Conservation (phyloP, 2,329 filamentous ascomycete species). For the Dothistroma septosporum region DNA sequence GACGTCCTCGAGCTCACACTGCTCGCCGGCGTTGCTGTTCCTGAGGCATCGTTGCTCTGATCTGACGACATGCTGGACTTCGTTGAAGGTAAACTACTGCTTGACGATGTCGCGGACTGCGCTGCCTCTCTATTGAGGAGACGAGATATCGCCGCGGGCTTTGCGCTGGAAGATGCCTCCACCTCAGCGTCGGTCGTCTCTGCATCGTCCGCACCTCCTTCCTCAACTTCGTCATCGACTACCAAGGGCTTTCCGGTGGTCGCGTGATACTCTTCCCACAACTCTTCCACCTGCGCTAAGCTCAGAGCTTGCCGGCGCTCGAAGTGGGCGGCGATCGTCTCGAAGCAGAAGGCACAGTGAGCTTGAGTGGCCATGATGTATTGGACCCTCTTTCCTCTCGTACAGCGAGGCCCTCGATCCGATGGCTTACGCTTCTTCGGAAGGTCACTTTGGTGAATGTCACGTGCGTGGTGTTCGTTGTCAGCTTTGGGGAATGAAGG, state of each 20-base stretch:
- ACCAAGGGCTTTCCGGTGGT: constrained; percentile 32
- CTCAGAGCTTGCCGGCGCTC: constrained; percentile 63
- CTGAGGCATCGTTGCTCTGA: constrained; percentile 17
- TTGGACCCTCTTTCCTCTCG: neutral
- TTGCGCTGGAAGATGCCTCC: constrained; percentile 15
- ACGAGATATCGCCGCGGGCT: constrained; percentile 44
- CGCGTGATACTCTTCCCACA: constrained; percentile 57
- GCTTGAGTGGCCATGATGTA: constrained; percentile 74
- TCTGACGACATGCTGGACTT: constrained; percentile 15
- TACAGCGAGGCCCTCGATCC: neutral
- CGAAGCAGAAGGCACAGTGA: constrained; percentile 93
- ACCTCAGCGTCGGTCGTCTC: constrained; percentile 29
- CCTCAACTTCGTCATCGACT: constrained; percentile 40
- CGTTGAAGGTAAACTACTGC: constrained; percentile 30
- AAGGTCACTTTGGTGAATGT: neutral
- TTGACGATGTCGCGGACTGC: constrained; percentile 24
- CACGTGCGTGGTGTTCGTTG: neutral
- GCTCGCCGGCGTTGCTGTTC: constrained; percentile 31
- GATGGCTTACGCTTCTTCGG: neutral
- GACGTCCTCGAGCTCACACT: constrained; percentile 45
- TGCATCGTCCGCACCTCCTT: constrained; percentile 26
- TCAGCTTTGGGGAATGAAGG: too few relatives aligned
- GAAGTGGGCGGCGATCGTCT: constrained; percentile 72
- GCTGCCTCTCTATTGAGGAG: constrained; percentile 32
- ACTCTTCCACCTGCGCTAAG: constrained; percentile 65